Percentiles rank a stretch among this genome's conserved stretches.
These are phyloP conservation scores for Podosphaera leucotricha DNA, from an alignment of 2,329 filamentous ascomycete genomes.

Conservation along the genomic window DNA sequence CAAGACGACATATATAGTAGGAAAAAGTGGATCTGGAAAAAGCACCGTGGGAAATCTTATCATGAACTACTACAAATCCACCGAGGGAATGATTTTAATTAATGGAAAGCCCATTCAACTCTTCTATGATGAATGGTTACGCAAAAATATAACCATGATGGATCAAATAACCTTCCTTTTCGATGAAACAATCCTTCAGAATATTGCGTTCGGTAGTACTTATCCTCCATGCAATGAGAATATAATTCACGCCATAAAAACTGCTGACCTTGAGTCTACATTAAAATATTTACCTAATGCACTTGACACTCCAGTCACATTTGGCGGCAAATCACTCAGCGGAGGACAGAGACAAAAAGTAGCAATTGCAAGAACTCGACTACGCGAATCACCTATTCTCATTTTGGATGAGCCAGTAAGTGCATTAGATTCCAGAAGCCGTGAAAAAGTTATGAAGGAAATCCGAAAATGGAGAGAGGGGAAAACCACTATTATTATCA, in stretches of 20 bases:
- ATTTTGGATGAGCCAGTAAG: slow-evolving; percentile 94
- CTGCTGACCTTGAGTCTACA: slow-evolving; percentile 92
- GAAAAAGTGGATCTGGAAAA: slow-evolving; percentile 87
- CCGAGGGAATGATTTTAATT: slow-evolving; percentile 52
- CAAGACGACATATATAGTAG: slow-evolving; percentile 87
- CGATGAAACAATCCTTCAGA: slow-evolving; percentile 63
- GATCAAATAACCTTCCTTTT: slow-evolving; percentile 88
- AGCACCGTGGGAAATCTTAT: slow-evolving; percentile 85
- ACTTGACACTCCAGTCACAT: slow-evolving; percentile 79
- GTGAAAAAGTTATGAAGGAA: slow-evolving; percentile 43
- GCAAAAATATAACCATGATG: slow-evolving; percentile 83
- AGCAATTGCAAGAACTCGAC: slow-evolving; percentile 78
- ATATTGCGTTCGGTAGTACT: slow-evolving; percentile 79
- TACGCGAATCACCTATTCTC: slow-evolving; percentile 90
- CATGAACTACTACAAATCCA: slow-evolving; percentile 76
- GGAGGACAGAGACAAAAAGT: slow-evolving; percentile 96
- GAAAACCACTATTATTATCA: slow-evolving; percentile 83
- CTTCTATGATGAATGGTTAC: slow-evolving; percentile 84
- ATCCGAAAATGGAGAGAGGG: slow-evolving; percentile 54
- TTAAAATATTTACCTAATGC: slow-evolving; percentile 93
- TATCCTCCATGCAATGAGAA: slow-evolving; percentile 59
- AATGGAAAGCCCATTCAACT: slow-evolving; percentile 59
- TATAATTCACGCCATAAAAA: slow-evolving; percentile 63
- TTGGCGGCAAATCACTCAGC: slow-evolving; percentile 76
- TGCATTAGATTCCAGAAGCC: slow-evolving; percentile 46